phyloP scores from a whole-genome alignment of 2,329 filamentous ascomycete genomes.

The Colletotrichum tanaceti region DNA sequence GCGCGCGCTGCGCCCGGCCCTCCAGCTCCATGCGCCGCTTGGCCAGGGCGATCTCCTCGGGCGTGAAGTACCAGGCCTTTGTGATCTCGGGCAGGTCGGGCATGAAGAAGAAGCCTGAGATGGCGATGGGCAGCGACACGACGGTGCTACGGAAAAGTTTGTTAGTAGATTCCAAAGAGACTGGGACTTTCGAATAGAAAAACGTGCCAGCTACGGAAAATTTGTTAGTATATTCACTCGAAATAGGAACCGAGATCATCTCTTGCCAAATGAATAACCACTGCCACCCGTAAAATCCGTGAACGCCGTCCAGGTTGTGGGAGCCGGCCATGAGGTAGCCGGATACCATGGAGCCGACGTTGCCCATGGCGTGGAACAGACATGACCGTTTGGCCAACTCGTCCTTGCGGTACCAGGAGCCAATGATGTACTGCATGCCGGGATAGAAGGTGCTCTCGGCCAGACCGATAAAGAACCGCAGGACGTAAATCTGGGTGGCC shows the following conservation, averaged over 20 bases:
- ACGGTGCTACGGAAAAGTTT: conserved; percentile 59
- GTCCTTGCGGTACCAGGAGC: conserved; percentile 56
- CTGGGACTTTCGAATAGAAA: too few species aligned
- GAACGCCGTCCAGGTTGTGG: conserved; percentile 62
- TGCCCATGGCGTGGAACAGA: conserved; percentile 62
- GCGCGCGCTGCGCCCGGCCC: conserved; percentile 55
- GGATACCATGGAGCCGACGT: conserved; percentile 66
- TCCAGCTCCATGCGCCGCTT: conserved; percentile 52
- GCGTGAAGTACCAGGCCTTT: conserved; percentile 49
- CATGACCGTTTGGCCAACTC: conserved; percentile 64
- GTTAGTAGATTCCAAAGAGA: background rate
- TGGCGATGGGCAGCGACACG: conserved; percentile 63
- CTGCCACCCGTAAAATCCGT: conserved; percentile 63
- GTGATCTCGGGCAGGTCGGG: conserved; percentile 59
- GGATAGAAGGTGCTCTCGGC: conserved; percentile 55
- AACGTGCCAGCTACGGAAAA: too few species aligned
- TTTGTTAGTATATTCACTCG: too few species aligned
- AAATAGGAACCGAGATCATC: too few species aligned
- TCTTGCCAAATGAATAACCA: conserved; percentile 63
- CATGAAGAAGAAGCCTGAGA: conserved; percentile 63
- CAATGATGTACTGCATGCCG: conserved; percentile 57
- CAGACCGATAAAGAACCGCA: conserved; percentile 58
- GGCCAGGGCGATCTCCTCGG: conserved; percentile 44
- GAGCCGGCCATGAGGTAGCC: conserved; percentile 67
- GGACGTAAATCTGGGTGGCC: conserved; percentile 51